These are phyloP conservation scores for Cutaneotrichosporon spelunceum DNA, from an alignment of 1,284 basidiomycete genomes.

Conservation along the genomic window DNA sequence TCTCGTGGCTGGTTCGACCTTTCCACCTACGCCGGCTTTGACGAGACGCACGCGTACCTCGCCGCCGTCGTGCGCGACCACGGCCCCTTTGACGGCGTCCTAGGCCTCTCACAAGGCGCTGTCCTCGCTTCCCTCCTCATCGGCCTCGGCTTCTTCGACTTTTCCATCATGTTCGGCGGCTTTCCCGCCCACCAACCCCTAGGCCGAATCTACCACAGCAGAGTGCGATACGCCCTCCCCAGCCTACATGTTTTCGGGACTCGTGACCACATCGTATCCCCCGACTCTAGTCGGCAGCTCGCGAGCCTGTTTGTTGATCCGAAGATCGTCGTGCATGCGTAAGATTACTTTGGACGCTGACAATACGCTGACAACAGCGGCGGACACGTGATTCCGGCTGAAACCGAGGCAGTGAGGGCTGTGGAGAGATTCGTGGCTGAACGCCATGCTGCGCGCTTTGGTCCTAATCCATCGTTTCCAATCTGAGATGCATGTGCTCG, in stretches of 20 bases:
- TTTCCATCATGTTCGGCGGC: slow-evolving; percentile 57
- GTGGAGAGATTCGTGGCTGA: no score
- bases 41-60: slow-evolving; percentile 56
- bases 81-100: slow-evolving; percentile 60
- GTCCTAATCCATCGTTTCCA: no score
- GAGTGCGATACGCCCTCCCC: slow-evolving; percentile 52
- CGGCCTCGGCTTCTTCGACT: slow-evolving; percentile 62
- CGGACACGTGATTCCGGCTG: slow-evolving; percentile 5
- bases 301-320: slow-evolving; percentile 1
- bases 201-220: slow-evolving; percentile 28
- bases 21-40: slow-evolving; percentile 55
- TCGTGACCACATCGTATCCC: slow-evolving; percentile 72
- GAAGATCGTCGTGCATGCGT: slow-evolving; percentile 4
- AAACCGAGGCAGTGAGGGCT: no score
- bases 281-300: slow-evolving; percentile 64
- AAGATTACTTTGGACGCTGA: background rate
- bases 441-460: no score
- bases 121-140: slow-evolving; percentile 69
- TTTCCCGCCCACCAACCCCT: slow-evolving; percentile 37
- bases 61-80: slow-evolving; percentile 49
- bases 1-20: slow-evolving; percentile 4
- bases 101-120: slow-evolving; percentile 82
- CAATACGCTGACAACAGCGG: background rate
- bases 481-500: no score
- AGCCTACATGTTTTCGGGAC: slow-evolving; percentile 76